Conservation (phyloP, 2,329 filamentous ascomycete genomes). For the Colletotrichum limetticola region DNA sequence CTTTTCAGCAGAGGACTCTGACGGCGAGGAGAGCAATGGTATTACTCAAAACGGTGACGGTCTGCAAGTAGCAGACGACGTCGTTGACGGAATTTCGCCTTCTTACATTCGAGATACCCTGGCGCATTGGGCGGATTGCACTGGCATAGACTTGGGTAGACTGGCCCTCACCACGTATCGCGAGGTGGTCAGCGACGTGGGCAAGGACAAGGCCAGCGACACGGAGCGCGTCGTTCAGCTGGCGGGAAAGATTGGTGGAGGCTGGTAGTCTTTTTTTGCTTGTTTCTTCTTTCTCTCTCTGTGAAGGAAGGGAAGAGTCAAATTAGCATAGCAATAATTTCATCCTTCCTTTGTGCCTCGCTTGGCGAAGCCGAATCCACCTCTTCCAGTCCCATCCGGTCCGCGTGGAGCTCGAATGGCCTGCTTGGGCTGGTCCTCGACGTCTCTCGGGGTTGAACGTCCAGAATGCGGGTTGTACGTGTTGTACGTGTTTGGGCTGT, state of each 20-base stretch:
- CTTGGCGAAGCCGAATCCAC: constrained; percentile 79
- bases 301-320: neutral
- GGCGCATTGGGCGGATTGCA: constrained; percentile 79
- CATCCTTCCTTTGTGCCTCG: constrained; percentile 67
- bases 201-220: constrained; percentile 76
- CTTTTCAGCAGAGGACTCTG: constrained; percentile 76
- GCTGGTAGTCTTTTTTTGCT: constrained; percentile 74
- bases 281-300: neutral
- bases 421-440: constrained; percentile 72
- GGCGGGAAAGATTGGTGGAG: constrained; percentile 90
- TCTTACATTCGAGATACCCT: constrained; percentile 75
- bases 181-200: constrained; percentile 94
- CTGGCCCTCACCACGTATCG: constrained; percentile 89
- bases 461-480: constrained; percentile 40
- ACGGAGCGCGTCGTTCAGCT: constrained; percentile 88
- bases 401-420: constrained; percentile 80
- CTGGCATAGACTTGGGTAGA: constrained; percentile 75
- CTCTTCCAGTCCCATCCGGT: constrained; percentile 80
- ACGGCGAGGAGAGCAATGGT: constrained; percentile 41
- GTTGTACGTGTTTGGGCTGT: constrained; percentile 44
- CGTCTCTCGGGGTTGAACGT: constrained; percentile 60
- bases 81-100: constrained; percentile 74
- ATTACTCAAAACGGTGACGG: constrained; percentile 37
- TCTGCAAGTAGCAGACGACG: constrained; percentile 50
- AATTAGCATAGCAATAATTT: constrained; percentile 38